Percentiles rank a stretch among this genome's conserved stretches.
Conservation (phyloP, 495 filamentous ascomycete genomes). For the Penicillium egyptiacum region DNA sequence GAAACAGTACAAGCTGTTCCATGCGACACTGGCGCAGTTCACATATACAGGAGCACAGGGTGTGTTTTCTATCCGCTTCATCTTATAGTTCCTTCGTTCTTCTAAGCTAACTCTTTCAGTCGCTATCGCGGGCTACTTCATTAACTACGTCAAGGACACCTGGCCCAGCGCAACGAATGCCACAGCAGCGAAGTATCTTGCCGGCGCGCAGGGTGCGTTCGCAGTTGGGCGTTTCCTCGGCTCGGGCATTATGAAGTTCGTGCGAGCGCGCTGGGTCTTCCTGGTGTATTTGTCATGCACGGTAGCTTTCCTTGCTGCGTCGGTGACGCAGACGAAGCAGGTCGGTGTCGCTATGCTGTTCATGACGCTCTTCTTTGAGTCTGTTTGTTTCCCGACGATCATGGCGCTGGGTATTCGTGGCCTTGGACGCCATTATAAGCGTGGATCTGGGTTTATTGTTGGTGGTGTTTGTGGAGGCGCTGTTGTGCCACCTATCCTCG, state of each 20-base stretch:
- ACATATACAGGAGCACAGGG: conserved; percentile 71
- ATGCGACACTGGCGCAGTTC: conserved; percentile 69
- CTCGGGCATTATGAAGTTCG: conserved; percentile 51
- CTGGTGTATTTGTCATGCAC: conserved; percentile 39
- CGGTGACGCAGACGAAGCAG: conserved; percentile 35
- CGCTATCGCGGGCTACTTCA: conserved; percentile 66
- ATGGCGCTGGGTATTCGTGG: conserved; percentile 61
- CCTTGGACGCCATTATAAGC: conserved; percentile 59
- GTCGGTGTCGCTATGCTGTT: conserved; percentile 55
- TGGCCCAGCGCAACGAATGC: conserved; percentile 36
- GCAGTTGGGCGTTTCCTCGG: conserved; percentile 55
- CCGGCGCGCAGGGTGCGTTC: conserved; percentile 57
- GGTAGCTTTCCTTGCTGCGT: conserved; percentile 43
- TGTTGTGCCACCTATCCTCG: conserved; percentile 51
- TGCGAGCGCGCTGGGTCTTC: conserved; percentile 54
- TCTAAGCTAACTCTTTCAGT: conserved; percentile 34
- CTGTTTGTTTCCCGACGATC: conserved; percentile 63
- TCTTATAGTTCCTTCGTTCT: background rate
- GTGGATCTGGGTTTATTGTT: conserved; percentile 57
- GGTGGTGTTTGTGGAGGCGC: conserved; percentile 59
- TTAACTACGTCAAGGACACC: conserved; percentile 53
- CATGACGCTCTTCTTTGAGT: conserved; percentile 61
- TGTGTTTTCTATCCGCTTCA: conserved; percentile 9
- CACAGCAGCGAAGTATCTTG: conserved; percentile 53
- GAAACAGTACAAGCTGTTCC: conserved; percentile 55